A percentile compares a stretch with the other conserved stretches of the same genome.
Evolutionary conservation across 345 rosid genomes (phyloP).

Genomic region (Lepidium aucheri): DNA sequence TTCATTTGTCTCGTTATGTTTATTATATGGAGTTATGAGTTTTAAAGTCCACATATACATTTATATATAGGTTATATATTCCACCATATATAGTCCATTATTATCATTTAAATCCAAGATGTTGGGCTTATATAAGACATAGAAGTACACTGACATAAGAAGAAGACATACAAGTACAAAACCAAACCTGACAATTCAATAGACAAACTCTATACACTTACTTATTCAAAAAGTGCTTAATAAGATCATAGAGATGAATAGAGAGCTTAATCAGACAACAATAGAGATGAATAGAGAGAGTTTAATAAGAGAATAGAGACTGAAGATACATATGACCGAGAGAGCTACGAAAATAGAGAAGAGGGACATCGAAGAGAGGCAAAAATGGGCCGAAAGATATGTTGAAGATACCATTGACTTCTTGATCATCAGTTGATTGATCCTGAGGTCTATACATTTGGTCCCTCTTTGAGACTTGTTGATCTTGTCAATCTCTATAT

Average conservation of each 20-base stretch:
- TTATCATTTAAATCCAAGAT: slow-evolving; percentile 6
- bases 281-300: neutral
- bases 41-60: too few species aligned
- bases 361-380: neutral
- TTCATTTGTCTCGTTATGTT: too few species aligned
- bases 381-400: slow-evolving; percentile 21
- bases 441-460: slow-evolving; percentile 13
- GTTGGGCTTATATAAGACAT: neutral
- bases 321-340: neutral
- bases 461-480: neutral
- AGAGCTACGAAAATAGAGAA: neutral
- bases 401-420: slow-evolving; percentile 14
- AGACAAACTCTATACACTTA: slow-evolving; percentile 8
- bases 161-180: neutral
- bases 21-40: too few species aligned
- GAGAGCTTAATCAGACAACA: neutral
- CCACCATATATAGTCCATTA: neutral
- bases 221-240: neutral
- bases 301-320: neutral
- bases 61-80: neutral
- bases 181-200: neutral
- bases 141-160: neutral
- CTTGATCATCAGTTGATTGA: slow-evolving; percentile 19
- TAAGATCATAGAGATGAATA: neutral
- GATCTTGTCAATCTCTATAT: slow-evolving; percentile 13